Conservation (phyloP, 345 rosid species). For the Rhodamnia argentea region DNA sequence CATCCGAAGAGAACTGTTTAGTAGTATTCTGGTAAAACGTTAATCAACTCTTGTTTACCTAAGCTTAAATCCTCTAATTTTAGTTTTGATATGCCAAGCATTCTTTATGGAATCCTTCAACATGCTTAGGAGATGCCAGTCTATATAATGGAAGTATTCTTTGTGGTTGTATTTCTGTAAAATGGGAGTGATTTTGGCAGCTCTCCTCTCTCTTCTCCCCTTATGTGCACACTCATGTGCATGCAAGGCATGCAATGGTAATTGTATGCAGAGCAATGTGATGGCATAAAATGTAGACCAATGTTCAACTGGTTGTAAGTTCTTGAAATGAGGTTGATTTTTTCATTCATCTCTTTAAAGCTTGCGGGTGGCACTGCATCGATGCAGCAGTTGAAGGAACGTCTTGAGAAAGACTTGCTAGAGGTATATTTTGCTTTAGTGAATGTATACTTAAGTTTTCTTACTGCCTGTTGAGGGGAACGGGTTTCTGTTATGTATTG, state of each 20-base stretch:
- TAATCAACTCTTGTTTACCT: not conserved
- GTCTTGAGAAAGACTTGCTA: slow-evolving; percentile 92
- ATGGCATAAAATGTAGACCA: not conserved
- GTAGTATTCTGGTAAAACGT: slow-evolving; percentile 77
- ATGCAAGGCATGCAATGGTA: not conserved
- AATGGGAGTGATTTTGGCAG: not conserved
- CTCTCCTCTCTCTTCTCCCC: not conserved
- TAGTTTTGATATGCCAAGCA: not conserved
- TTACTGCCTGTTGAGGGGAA: not conserved
- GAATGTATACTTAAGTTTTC: not conserved
- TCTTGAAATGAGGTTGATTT: not conserved
- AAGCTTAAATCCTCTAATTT: not conserved
- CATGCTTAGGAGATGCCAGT: not conserved
- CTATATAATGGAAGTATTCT: not conserved
- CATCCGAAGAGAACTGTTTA: slow-evolving; percentile 86
- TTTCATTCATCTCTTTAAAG: slow-evolving; percentile 23
- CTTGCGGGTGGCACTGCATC: slow-evolving; percentile 99
- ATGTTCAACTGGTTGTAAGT: not conserved
- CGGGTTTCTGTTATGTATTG: not conserved
- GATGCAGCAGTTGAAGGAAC: slow-evolving; percentile 98
- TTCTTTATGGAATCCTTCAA: not conserved
- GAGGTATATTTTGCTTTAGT: slow-evolving; percentile 39
- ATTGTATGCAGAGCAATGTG: not conserved
- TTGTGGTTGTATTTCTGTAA: not conserved
- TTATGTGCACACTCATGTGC: not conserved